phyloP scores from a whole-genome alignment of 306 rosid genomes.

The Gynostemma pentaphyllum region DNA sequence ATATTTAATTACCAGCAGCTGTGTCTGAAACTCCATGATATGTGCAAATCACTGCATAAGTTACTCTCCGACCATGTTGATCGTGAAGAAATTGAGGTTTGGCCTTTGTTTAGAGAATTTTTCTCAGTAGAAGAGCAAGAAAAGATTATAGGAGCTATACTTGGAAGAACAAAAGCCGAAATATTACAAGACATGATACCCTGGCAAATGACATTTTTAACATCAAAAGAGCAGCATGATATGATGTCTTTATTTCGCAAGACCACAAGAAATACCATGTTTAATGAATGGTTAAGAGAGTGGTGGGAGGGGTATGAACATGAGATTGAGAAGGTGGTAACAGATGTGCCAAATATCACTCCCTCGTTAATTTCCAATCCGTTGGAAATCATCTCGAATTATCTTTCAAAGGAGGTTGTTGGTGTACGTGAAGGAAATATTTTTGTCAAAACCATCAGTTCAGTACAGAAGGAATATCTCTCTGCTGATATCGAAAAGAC shows the following conservation, averaged over 20 bases:
- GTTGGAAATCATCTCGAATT: conserved; percentile 50
- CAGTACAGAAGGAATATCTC: conserved; percentile 25
- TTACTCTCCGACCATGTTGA: conserved; percentile 45
- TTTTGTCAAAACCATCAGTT: conserved; percentile 19
- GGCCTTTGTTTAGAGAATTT: conserved; percentile 63
- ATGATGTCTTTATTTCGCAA: conserved; percentile 72
- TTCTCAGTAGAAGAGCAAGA: conserved; percentile 71
- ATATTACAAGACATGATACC: conserved; percentile 85
- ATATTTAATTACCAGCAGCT: conserved; percentile 31
- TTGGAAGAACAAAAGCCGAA: conserved; percentile 75
- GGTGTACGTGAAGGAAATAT: conserved; percentile 24
- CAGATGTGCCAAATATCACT: conserved; percentile 27
- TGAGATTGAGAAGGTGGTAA: conserved; percentile 29
- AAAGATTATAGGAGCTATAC: conserved; percentile 64
- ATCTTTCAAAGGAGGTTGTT: conserved; percentile 45
- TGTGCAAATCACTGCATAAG: conserved; percentile 59
- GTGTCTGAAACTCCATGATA: conserved; percentile 52
- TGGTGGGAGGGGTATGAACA: conserved; percentile 80
- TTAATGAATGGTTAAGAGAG: conserved; percentile 77
- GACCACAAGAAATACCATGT: conserved; percentile 76
- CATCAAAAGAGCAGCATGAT: conserved; percentile 60
- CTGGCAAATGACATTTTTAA: conserved; percentile 78
- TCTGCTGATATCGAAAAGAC: conserved; percentile 18
- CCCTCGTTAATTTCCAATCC: conserved; percentile 44
- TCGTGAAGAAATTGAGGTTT: conserved; percentile 75